phyloP scores from a whole-genome alignment of 1,139 yeast genomes.

The Debaryomyces psychrophilus region DNA sequence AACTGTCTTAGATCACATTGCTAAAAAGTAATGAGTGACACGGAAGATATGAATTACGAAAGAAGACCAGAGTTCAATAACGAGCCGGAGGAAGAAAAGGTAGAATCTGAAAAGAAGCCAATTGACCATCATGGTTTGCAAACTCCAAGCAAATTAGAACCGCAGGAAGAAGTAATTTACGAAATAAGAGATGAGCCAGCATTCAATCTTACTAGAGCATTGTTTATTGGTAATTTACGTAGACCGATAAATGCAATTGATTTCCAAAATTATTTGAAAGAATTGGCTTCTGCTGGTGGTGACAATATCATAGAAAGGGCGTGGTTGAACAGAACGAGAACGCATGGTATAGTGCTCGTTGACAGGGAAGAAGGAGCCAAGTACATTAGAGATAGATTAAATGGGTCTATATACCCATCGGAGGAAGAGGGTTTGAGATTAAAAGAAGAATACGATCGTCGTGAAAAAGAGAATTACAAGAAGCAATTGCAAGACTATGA shows the following conservation, averaged over 20 bases:
- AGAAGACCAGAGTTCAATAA: conserved; percentile 13
- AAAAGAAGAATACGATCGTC: conserved; percentile 25
- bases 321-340: conserved; percentile 45
- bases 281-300: conserved; percentile 29
- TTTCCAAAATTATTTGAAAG: conserved; percentile 39
- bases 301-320: conserved; percentile 41
- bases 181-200: conserved; percentile 31
- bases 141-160: conserved; percentile 22
- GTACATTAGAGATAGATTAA: conserved; percentile 33
- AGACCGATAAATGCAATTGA: conserved; percentile 40
- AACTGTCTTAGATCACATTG: neutral
- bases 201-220: conserved; percentile 44
- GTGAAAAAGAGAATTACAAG: conserved; percentile 28
- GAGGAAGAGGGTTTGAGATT: conserved; percentile 28
- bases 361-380: conserved; percentile 44
- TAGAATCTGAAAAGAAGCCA: conserved; percentile 16
- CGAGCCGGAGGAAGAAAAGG: conserved; percentile 14
- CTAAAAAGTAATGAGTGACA: conserved; percentile 21
- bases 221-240: conserved; percentile 47
- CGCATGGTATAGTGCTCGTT: conserved; percentile 47
- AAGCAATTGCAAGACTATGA: conserved; percentile 24
- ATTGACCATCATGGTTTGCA: conserved; percentile 32
- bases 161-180: conserved; percentile 38
- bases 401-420: conserved; percentile 37
- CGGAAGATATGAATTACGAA: conserved; percentile 22